These are phyloP conservation scores for Ailanthus altissimus DNA, from an alignment of 345 rosid species.

Conservation along the genomic window DNA sequence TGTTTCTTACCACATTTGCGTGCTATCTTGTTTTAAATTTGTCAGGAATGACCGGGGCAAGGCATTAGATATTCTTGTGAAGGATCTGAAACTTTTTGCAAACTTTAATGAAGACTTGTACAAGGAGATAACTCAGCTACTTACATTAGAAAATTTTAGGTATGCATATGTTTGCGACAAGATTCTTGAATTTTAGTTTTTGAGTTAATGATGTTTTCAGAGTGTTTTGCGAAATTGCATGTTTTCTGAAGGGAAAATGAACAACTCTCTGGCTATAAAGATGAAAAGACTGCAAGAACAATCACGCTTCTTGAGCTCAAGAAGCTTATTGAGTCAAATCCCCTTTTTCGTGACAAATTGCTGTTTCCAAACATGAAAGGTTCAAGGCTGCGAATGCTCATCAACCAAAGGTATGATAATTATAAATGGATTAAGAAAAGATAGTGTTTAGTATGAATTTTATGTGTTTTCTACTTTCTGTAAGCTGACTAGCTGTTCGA, in stretches of 20 bases:
- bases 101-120: conserved; percentile 26
- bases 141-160: conserved; percentile 39
- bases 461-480: not conserved
- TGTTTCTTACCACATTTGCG: not conserved
- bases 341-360: conserved; percentile 44
- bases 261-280: conserved; percentile 38
- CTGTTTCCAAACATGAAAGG: conserved; percentile 35
- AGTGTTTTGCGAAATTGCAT: conserved; percentile 11
- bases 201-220: not conserved
- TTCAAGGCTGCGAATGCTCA: conserved; percentile 36
- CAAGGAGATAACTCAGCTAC: conserved; percentile 42
- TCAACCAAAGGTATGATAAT: conserved; percentile 42
- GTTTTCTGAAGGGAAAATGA: conserved; percentile 45
- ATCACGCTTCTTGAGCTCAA: conserved; percentile 33
- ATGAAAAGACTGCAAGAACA: conserved; percentile 42
- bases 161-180: conserved; percentile 12
- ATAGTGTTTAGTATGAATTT: not conserved
- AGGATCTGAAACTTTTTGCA: conserved; percentile 43
- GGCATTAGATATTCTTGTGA: conserved; percentile 42
- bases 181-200: not conserved
- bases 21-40: not conserved
- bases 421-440: not conserved
- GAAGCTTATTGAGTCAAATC: conserved; percentile 46
- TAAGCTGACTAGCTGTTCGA: not conserved
- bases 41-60: conserved; percentile 33